Base-by-base conservation (phyloP, 1,139 yeast species). In the Nadsonia starkeyi-henricii region DNA sequence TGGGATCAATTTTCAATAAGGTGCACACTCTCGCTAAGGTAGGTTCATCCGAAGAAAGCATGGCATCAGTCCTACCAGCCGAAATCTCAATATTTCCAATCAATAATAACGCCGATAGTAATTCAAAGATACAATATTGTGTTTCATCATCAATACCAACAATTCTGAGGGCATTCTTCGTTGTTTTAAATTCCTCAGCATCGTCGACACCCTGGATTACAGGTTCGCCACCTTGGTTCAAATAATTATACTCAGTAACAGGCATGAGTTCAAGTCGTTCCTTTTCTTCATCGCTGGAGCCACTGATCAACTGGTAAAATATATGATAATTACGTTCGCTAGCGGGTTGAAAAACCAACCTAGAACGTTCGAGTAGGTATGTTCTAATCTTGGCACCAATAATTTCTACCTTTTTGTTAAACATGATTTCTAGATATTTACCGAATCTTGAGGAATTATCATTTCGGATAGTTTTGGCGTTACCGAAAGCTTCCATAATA, bases 401-500 rank as follows among this genome's bases (percentile, higher is more conserved):
- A 60, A 91, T 91, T 45, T 85, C 77, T 15, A 84, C 78, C 28
- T 75, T 63, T 41, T 74, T 66, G 65, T 88, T 83, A 62, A 91
- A 91, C 57, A 86, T 71, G 57, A 91, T 91, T 67, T 91, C 97
- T 60, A 91, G 73, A 63, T 91, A 91, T 65, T 91, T 91, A 62
- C 98, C 98, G 62, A 91, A 91, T 64, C 98, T 81, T 20, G 97
- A 89, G 41, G 97, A 91, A 66, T 91, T 91, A 67, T 91, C 97
- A 63, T 91, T 91, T 70, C 98, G 79, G 2, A 95, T 88, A 2
- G 98, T 91, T 65, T 91, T 91, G 15, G 98, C 97, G 64, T 91
- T 91, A 73, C 98, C 98, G 65, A 91, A 91, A 1, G 97, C 94
- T 68, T 91, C 98, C 93, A 91, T 88, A 58, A 91, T 91, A 4